Conservation (phyloP, 192 early-diverging fungal species). For the Podila minutissima region DNA sequence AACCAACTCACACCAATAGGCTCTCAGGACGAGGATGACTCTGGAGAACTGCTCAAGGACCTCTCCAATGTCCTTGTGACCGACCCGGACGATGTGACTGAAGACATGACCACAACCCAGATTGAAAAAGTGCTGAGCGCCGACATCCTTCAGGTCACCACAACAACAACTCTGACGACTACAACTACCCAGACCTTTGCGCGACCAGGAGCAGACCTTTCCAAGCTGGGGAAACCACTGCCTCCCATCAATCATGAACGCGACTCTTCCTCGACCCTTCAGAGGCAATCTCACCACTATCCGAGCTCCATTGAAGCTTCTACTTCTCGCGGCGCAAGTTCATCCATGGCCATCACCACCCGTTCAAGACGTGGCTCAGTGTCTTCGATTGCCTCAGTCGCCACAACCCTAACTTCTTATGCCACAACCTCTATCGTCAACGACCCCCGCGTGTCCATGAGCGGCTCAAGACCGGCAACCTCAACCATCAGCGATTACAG, state of each 20-base stretch:
- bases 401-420: conserved; percentile 34
- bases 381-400: conserved; percentile 43
- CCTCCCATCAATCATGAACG: conserved; percentile 25
- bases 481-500: neutral
- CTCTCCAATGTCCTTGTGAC: conserved; percentile 40
- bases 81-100: conserved; percentile 44
- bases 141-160: conserved; percentile 48
- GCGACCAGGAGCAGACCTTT: conserved; percentile 39
- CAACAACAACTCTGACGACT: conserved; percentile 38
- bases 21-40: conserved; percentile 47
- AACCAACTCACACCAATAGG: conserved; percentile 19
- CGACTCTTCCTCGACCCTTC: conserved; percentile 10
- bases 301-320: conserved; percentile 28
- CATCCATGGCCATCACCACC: conserved; percentile 31
- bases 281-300: conserved; percentile 9
- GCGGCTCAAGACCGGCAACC: neutral
- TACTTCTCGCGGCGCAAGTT: conserved; percentile 22
- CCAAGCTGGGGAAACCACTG: conserved; percentile 39
- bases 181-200: conserved; percentile 46
- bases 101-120: conserved; percentile 47
- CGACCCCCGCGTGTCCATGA: conserved; percentile 24
- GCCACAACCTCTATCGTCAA: conserved; percentile 44
- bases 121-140: conserved; percentile 42
- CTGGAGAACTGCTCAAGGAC: conserved; percentile 36
- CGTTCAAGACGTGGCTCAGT: conserved; percentile 46